A percentile compares a stretch with the other conserved stretches of the same genome.
Evolutionary conservation across 345 rosid species (phyloP).

Genomic region (Euphorbia tirucalli): DNA sequence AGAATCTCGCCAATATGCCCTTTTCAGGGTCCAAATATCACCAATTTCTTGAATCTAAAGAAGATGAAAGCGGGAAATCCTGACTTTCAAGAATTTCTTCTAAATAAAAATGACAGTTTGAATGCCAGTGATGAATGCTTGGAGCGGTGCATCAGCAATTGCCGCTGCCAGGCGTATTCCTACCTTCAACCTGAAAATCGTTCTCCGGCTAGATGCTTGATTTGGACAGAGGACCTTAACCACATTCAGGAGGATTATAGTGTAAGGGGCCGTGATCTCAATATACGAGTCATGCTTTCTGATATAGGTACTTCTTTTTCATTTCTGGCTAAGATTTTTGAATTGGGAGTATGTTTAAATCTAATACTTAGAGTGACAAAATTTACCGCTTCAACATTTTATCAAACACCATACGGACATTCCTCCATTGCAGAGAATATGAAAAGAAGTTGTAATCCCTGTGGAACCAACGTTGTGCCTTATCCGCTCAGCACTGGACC

Average conservation of each 20-base stretch:
- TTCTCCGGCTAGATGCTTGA: constrained; percentile 36
- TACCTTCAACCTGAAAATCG: constrained; percentile 25
- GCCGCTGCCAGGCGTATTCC: constrained; percentile 67
- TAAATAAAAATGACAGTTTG: constrained; percentile 20
- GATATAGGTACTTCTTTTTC: constrained; percentile 41
- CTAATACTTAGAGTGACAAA: too few species aligned
- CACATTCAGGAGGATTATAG: constrained; percentile 49
- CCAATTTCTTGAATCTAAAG: constrained; percentile 44
- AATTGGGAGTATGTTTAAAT: too few species aligned
- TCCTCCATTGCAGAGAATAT: constrained; percentile 39
- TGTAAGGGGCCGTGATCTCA: constrained; percentile 35
- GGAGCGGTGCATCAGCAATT: constrained; percentile 46
- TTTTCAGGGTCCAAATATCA: constrained; percentile 21
- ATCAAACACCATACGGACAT: too few species aligned
- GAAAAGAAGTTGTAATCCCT: constrained; percentile 40
- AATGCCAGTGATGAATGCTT: constrained; percentile 41
- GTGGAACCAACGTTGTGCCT: constrained; percentile 52
- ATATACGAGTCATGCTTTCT: constrained; percentile 40
- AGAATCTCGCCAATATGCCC: constrained; percentile 40
- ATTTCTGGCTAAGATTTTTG: too few species aligned
- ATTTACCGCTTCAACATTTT: too few species aligned
- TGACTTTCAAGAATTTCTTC: too few species aligned
- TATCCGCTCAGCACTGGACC: constrained; percentile 62
- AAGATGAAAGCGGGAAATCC: constrained; percentile 57
- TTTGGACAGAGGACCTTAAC: constrained; percentile 53